Conservation (phyloP, 2,329 filamentous ascomycete genomes). For the Massarina eburnea region DNA sequence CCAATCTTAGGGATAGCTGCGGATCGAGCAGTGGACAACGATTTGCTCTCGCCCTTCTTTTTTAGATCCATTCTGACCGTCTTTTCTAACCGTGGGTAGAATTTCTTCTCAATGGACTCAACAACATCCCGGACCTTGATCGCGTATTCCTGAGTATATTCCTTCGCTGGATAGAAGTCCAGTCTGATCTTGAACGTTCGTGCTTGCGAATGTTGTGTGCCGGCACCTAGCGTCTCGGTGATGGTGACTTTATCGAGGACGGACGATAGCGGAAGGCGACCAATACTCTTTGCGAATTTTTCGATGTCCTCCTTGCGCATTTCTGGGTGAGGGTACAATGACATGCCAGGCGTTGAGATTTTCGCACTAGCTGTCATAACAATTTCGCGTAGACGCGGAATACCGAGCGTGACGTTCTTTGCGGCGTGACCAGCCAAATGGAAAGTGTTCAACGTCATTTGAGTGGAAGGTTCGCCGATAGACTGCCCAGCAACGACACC, state of each 20-base stretch:
- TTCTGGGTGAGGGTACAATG: slow-evolving; percentile 73
- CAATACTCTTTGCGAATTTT: slow-evolving; percentile 89
- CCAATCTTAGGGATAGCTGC: slow-evolving; percentile 78
- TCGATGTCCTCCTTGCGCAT: slow-evolving; percentile 69
- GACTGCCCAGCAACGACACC: slow-evolving; percentile 97
- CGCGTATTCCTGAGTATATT: slow-evolving; percentile 84
- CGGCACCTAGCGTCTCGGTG: slow-evolving; percentile 75
- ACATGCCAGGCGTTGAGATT: slow-evolving; percentile 92
- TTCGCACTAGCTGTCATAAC: slow-evolving; percentile 92
- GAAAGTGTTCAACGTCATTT: slow-evolving; percentile 99
- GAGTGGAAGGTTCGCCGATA: slow-evolving; percentile 93
- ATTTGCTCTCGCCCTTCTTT: slow-evolving; percentile 68
- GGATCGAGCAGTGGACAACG: slow-evolving; percentile 51
- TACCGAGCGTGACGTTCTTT: slow-evolving; percentile 98
- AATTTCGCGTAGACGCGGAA: slow-evolving; percentile 94
- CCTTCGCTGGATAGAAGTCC: slow-evolving; percentile 78
- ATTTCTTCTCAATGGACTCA: slow-evolving; percentile 74
- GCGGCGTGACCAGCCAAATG: slow-evolving; percentile 97
- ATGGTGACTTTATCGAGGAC: slow-evolving; percentile 81
- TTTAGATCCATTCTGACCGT: slow-evolving; percentile 75
- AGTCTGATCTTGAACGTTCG: slow-evolving; percentile 85
- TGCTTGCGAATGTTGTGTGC: slow-evolving; percentile 67
- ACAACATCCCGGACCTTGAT: slow-evolving; percentile 79
- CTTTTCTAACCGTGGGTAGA: slow-evolving; percentile 71
- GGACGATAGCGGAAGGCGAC: slow-evolving; percentile 78